Conservation (phyloP, 2,329 filamentous ascomycete species). For the Trichoderma atroviride region DNA sequence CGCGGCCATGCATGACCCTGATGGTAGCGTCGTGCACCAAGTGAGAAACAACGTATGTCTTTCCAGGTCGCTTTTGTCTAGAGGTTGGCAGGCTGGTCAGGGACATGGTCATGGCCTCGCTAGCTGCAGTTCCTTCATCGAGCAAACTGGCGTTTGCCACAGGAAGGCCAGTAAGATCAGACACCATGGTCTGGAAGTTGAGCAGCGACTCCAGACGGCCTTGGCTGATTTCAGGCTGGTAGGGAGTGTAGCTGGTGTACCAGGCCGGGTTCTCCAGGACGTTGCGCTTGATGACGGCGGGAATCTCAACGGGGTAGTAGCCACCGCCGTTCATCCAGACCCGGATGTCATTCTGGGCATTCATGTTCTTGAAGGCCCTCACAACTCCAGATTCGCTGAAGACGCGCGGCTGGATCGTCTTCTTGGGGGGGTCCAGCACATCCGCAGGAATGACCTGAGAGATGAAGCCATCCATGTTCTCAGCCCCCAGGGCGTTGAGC, state of each 20-base stretch:
- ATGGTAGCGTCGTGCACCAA: conserved; percentile 84
- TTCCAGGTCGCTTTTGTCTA: conserved; percentile 72
- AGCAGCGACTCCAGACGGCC: conserved; percentile 87
- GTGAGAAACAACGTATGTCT: conserved; percentile 82
- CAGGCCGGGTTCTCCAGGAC: conserved; percentile 90
- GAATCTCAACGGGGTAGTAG: conserved; percentile 85
- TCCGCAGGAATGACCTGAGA: conserved; percentile 79
- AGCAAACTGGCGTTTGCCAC: conserved; percentile 90
- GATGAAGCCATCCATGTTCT: conserved; percentile 79
- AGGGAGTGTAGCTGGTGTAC: conserved; percentile 98
- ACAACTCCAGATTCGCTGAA: conserved; percentile 45
- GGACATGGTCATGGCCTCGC: conserved; percentile 94
- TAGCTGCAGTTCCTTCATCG: conserved; percentile 89
- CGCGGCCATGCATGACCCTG: conserved; percentile 79
- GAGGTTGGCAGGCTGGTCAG: conserved; percentile 72
- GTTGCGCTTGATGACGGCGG: conserved; percentile 89
- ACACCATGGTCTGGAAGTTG: conserved; percentile 94
- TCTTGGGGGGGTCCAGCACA: conserved; percentile 56
- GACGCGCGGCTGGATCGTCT: conserved; percentile 54
- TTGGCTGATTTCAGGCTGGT: conserved; percentile 97
- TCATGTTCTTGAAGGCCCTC: conserved; percentile 44
- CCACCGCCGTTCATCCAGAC: conserved; percentile 82
- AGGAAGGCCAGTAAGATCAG: conserved; percentile 81
- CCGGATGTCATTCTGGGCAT: conserved; percentile 41
- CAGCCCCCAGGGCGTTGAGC: conserved; percentile 73